These are phyloP conservation scores for Musa schizocarpa DNA, from an alignment of 176 grass and related monocot species.

Conservation along the genomic window DNA sequence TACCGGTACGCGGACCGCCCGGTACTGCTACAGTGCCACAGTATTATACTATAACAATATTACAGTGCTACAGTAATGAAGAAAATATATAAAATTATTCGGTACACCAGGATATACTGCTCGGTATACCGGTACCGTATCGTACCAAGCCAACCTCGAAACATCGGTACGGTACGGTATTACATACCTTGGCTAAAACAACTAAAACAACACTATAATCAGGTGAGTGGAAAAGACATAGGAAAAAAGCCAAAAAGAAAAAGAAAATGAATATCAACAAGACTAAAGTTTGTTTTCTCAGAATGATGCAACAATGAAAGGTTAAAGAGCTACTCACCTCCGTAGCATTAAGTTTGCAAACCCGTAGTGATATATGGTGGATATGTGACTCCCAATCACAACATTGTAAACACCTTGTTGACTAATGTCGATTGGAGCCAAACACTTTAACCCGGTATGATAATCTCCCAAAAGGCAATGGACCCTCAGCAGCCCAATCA, in stretches of 20 bases:
- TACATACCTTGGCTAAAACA: too few species aligned
- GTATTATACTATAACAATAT: too few species aligned
- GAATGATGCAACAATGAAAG: background rate
- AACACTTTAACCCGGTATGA: conserved; percentile 83
- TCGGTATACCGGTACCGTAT: too few species aligned
- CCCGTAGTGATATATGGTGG: conserved; percentile 92
- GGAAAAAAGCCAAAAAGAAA: background rate
- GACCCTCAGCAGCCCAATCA: conserved; percentile 91
- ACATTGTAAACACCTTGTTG: conserved; percentile 96
- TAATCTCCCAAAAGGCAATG: conserved; percentile 98
- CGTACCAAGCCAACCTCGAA: too few species aligned
- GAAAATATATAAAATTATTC: too few species aligned
- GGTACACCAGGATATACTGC: too few species aligned
- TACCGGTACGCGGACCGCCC: too few species aligned
- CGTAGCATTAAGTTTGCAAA: conserved; percentile 90
- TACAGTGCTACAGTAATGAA: too few species aligned
- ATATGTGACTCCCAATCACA: conserved; percentile 94
- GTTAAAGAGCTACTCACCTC: conserved; percentile 35
- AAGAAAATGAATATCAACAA: background rate
- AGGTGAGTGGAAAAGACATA: background rate
- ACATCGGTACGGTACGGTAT: too few species aligned
- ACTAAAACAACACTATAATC: too few species aligned
- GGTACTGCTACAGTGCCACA: too few species aligned
- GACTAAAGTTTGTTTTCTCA: too few species aligned
- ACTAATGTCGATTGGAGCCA: conserved; percentile 74